Conservation (phyloP, 2,329 filamentous ascomycete genomes). For the Kalmusia sp. region DNA sequence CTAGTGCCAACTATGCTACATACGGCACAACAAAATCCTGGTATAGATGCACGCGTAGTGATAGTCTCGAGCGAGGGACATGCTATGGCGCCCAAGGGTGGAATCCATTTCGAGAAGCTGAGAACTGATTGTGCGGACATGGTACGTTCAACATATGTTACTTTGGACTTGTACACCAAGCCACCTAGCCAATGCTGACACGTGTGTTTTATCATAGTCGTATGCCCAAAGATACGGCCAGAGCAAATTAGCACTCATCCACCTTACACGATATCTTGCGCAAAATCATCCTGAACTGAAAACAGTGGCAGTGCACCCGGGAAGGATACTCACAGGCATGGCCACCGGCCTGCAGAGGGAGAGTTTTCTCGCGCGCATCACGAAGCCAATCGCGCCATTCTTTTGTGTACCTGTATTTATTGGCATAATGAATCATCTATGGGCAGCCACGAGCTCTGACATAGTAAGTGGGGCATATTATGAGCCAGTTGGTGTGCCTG, state of each 20-base stretch:
- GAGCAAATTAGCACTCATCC: conserved; percentile 55
- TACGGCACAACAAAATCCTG: background rate
- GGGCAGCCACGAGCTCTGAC: conserved; percentile 5
- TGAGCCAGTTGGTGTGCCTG: conserved; percentile 22
- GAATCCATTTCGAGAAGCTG: conserved; percentile 13
- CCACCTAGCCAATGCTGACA: too few species aligned
- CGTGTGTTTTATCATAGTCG: background rate
- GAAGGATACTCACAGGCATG: conserved; percentile 9
- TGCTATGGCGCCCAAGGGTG: conserved; percentile 10
- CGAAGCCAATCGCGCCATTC: conserved; percentile 5
- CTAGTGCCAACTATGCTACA: conserved; percentile 8
- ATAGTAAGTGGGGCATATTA: conserved; percentile 19
- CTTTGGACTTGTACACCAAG: too few species aligned
- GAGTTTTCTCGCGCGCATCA: conserved; percentile 7
- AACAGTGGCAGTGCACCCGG: conserved; percentile 11
- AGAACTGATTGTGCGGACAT: conserved; percentile 10
- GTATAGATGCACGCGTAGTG: conserved; percentile 8
- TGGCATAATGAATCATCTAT: conserved; percentile 14
- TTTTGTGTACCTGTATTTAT: conserved; percentile 12
- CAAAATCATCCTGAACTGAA: conserved; percentile 5
- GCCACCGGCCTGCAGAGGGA: conserved; percentile 7
- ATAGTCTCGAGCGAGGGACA: conserved; percentile 10
- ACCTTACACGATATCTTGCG: conserved; percentile 39
- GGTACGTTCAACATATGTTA: too few species aligned
- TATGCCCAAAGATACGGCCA: conserved; percentile 46